phyloP scores from a whole-genome alignment of 345 rosid species.

The Eucalyptus erythrocorys region DNA sequence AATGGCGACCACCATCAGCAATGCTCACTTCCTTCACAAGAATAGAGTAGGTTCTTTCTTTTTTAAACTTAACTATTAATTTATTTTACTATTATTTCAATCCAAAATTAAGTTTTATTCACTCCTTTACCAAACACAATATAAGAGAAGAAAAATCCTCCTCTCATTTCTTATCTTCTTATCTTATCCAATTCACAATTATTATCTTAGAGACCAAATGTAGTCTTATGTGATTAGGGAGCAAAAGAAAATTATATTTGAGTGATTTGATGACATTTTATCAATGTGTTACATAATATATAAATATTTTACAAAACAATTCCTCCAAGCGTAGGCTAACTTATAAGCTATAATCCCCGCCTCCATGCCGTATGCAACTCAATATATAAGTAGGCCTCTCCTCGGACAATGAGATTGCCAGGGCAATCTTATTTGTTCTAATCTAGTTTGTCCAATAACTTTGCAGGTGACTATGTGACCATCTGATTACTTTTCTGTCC shows the following conservation, averaged over 20 bases:
- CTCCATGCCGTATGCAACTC: background rate
- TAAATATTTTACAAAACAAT: background rate
- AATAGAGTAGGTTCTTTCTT: background rate
- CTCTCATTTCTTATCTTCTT: background rate
- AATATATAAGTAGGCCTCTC: background rate
- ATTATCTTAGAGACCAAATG: background rate
- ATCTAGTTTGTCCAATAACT: background rate
- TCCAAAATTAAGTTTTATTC: background rate
- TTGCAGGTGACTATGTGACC: background rate
- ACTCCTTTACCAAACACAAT: background rate
- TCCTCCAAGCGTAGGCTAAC: background rate
- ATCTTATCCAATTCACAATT: background rate
- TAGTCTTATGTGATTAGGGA: background rate
- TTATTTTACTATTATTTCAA: background rate
- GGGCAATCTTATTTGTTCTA: background rate
- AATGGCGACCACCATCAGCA: background rate
- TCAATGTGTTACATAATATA: background rate
- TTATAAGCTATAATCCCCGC: background rate
- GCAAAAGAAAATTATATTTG: background rate
- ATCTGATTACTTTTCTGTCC: background rate
- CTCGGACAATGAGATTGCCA: background rate
- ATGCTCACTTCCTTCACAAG: background rate
- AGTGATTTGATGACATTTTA: background rate
- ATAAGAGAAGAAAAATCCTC: background rate
- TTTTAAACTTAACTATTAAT: background rate